Base-by-base conservation (phyloP, 139 green algal genomes). In the Mesostigma viride region DNA sequence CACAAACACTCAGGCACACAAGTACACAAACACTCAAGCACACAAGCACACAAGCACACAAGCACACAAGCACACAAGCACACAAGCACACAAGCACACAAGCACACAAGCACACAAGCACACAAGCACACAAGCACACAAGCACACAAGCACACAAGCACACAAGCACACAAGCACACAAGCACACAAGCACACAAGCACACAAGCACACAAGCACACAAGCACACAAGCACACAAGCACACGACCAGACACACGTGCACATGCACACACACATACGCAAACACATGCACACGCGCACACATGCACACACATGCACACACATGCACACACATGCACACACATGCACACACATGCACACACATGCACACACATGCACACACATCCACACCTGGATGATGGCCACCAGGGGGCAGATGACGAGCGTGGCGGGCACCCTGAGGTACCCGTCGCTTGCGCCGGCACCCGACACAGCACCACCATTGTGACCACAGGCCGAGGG, bases 321-420 rank as follows among this genome's bases (percentile, higher is more conserved):
- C 40, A 53, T 17, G 17, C 40, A 53, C 40, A 53, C 40, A 53
- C 40, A 53, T 17, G 17, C 40, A 53, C 40, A 53, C 40, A 53
- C 40, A 53, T 17, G 17, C 40, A 53, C 40, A 53, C 40, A 53
- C 40, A 53, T 17, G 17, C 40, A 53, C 40, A 53, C 40, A 53
- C 40, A 53, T 17, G 17, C 40, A 53, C 40, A 53, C 40, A 53
- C 40, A 53, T 17, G 17, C 40, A 53, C 40, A 53, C 40, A 53
- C 40, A 53, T 53, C 40, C 40, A 53, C 40, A 53, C 40, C 66
- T 77, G 71, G 27, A 95, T 88, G 46, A 95, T 72, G 1, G 91
- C 91, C 27, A 95, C 85, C 57, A 95, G 72, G 5, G 91, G 91
- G 74, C 89, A 95, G 17, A 97, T 72, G 36, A 97, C 89, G 33